Conservation (phyloP, 305 asterid species). For the Fraxinus velutina region DNA sequence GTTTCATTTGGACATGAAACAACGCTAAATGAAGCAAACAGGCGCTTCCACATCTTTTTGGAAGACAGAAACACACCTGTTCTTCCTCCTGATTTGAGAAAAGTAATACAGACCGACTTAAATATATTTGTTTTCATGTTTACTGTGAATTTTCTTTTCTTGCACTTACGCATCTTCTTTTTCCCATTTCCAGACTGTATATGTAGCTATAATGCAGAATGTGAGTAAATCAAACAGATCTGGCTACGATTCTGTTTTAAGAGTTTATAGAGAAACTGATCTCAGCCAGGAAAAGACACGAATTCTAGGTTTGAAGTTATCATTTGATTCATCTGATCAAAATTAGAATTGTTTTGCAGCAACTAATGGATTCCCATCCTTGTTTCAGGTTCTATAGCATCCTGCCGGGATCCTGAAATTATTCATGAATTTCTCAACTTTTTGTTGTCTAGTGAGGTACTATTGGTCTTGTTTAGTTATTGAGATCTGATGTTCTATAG, state of each 20-base stretch:
- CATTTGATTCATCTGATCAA: background rate
- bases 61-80: constrained; percentile 62
- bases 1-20: constrained; percentile 68
- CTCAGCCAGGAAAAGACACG: constrained; percentile 97
- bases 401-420: constrained; percentile 76
- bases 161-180: constrained; percentile 25
- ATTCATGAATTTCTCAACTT: constrained; percentile 70
- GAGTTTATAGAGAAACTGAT: constrained; percentile 74
- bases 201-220: constrained; percentile 65
- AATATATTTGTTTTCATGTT: background rate
- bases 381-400: constrained; percentile 59
- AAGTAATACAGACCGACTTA: constrained; percentile 34
- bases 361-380: constrained; percentile 20
- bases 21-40: constrained; percentile 71
- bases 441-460: constrained; percentile 78
- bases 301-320: constrained; percentile 54
- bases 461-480: constrained; percentile 8
- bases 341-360: constrained; percentile 6
- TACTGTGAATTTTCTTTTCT: constrained; percentile 6
- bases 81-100: constrained; percentile 96
- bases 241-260: constrained; percentile 71
- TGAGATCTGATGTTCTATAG: background rate
- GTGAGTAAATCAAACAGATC: constrained; percentile 66
- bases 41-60: constrained; percentile 67
- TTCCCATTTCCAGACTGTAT: constrained; percentile 63